Evolutionary conservation across 345 rosid genomes (phyloP), one percentile per base, ranked within the genome.

Genomic region (Euphorbia tirucalli): DNA sequence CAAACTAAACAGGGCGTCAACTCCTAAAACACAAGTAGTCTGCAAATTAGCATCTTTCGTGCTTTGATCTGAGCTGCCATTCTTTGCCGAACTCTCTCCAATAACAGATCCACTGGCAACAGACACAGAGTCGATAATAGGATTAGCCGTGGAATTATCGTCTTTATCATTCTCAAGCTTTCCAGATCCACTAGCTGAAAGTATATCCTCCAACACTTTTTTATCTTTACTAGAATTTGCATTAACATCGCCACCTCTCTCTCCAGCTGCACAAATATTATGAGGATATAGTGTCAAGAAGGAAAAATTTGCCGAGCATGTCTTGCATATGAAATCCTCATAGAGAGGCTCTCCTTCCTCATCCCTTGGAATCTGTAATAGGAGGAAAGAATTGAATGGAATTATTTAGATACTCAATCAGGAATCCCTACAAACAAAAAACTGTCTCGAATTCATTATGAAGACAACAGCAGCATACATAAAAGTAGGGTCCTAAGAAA

Each of bases 271-370:
- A 87, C 89, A 72, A 55, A 93, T 77, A 39, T 81, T 85, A 75
- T 80, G 83, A 41, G 96, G 93, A 83, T 90, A 89, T 46, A 73
- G 72, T 46, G 77, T 71, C 66, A 96, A 84, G 79, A 96, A 93
- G 54, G 90, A 89, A 77, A 93, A 90, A 71, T 74, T 65, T 18
- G 78, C 76, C 7, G 95, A 87, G 79, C 99, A 95, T 43, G 75
- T 78, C 78, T 83, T 82, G 85, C 99, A 93, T 75, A 93, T 85
- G 76, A 95, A 89, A 73, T 95, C 99, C 64, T 89, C 98, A 64
- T 90, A 95, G 19, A 85, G 66, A 32, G 94, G 96, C 62, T 88
- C 97, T 57, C 96, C 98, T 76, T 95, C 98, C 65, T 87, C 94
- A 61, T 90, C 97, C 75, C 84, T 87, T 28, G 94, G 96, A 74